These are phyloP conservation scores for Astrephomene gubernaculifera DNA, from an alignment of 139 green algal species.

Conservation along the genomic window DNA sequence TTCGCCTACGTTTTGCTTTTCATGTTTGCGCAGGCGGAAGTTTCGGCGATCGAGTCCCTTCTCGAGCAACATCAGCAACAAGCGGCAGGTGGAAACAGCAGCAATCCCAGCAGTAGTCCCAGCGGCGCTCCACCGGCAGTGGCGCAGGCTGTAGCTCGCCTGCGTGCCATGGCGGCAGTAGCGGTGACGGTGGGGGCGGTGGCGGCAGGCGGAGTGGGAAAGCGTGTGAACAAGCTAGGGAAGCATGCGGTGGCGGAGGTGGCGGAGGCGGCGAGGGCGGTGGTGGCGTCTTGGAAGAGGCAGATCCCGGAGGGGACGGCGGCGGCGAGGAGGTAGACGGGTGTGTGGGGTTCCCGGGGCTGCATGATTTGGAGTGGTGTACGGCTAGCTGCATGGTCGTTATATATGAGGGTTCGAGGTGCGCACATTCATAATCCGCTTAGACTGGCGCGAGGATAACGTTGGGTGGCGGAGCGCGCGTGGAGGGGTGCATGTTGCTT, in stretches of 20 bases:
- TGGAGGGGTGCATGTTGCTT: too few relatives aligned
- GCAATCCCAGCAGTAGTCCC: not conserved
- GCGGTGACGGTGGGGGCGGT: constrained; percentile 25
- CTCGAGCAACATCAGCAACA: not conserved
- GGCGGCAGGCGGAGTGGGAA: constrained; percentile 15
- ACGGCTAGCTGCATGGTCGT: too few relatives aligned
- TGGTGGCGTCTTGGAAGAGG: constrained; percentile 30
- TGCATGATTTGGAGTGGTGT: too few relatives aligned
- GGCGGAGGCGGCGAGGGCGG: constrained; percentile 29
- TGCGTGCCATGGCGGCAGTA: not conserved
- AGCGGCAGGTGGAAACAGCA: too few relatives aligned
- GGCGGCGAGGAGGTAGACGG: too few relatives aligned
- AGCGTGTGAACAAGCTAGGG: not conserved
- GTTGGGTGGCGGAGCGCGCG: too few relatives aligned
- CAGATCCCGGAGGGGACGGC: constrained; percentile 22
- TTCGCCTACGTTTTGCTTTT: too few relatives aligned
- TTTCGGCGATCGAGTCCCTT: not conserved
- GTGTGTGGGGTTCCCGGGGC: too few relatives aligned
- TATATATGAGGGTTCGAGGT: too few relatives aligned
- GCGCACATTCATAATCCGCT: too few relatives aligned
- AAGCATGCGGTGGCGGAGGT: not conserved
- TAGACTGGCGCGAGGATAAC: too few relatives aligned
- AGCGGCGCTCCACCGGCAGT: not conserved
- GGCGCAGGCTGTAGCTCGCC: not conserved
- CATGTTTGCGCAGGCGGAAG: not conserved